A percentile compares a stretch with the other conserved stretches of the same genome.
phyloP scores from a whole-genome alignment of 805 yeast genomes.

The Candida quercuum region DNA sequence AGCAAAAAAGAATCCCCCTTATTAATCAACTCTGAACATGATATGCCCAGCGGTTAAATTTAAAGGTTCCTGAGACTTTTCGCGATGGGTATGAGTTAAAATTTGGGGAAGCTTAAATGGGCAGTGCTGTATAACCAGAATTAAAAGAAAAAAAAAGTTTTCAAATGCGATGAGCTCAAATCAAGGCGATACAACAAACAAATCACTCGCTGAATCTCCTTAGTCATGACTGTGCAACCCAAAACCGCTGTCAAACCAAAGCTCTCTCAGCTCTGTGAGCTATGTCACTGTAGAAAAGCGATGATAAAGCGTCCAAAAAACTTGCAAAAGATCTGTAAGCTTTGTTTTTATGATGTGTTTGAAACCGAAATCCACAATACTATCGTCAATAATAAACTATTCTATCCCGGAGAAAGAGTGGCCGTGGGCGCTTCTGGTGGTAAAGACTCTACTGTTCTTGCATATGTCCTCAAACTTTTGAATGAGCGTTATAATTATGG shows the following conservation, averaged over 20 bases:
- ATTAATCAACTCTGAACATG: too few relatives aligned
- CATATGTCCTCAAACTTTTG: slow-evolving; percentile 77
- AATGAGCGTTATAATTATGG: slow-evolving; percentile 90
- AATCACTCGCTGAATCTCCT: background rate
- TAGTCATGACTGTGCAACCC: background rate
- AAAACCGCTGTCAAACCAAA: slow-evolving; percentile 17
- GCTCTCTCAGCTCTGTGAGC: slow-evolving; percentile 60
- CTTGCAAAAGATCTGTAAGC: slow-evolving; percentile 81
- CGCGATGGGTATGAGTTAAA: too few relatives aligned
- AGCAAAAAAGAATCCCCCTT: too few relatives aligned
- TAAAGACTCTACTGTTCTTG: slow-evolving; percentile 93
- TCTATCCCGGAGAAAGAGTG: slow-evolving; percentile 75
- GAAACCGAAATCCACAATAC: slow-evolving; percentile 96
- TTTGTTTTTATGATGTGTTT: slow-evolving; percentile 83
- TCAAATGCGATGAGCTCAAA: slow-evolving; percentile 3
- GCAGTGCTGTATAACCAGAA: too few relatives aligned
- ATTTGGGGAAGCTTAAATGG: too few relatives aligned
- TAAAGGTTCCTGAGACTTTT: background rate
- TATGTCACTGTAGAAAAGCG: slow-evolving; percentile 79
- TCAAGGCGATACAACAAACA: too few relatives aligned
- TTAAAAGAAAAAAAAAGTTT: background rate
- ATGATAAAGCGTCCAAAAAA: slow-evolving; percentile 90
- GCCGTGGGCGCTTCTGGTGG: slow-evolving; percentile 99
- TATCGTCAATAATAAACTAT: slow-evolving; percentile 62
- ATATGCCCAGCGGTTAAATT: too few relatives aligned